Evolutionary conservation across 208 protist genomes (phyloP), one percentile per base, ranked within the genome.

Genomic region (Trypanosoma platydactyli): DNA sequence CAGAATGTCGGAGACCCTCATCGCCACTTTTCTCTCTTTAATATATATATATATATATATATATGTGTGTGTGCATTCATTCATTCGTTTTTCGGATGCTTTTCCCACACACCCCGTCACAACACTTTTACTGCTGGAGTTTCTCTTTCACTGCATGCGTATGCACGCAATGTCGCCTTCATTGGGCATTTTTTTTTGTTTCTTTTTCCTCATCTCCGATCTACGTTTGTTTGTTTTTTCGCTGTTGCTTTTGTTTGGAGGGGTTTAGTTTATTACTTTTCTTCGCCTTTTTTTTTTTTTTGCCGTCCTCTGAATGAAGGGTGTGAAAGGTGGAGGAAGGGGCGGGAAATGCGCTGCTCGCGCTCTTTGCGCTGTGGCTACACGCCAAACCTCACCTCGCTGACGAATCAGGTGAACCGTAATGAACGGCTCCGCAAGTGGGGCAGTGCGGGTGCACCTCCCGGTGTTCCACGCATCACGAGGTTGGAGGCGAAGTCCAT

Each of bases 391-490:
- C 71, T 94, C 13, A 93, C 91, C n/a, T 94, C 84, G 35, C 66
- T 92, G 41, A 93, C 86, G 1, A 94, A 92, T 64, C 78, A 86
- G 60, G 11, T 77, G 9, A 96, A 94, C 61, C 79, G 79, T 30
- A 82, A 87, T 49, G 86, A 94, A 38, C 49, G 85, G 24, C 71
- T 93, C 5, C 44, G 74, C 25, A 94, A 92, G 77, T 93, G 81
- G 56, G 86, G 84, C 40, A 87, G 75, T 54, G 81, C 51, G 0
- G 71, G 71, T 18, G 41, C 46, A 0, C 59, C 73, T 12, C 52
- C 68, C 4, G 91, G 91, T 13, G 63, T 96, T 24, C 88, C 88
- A 1, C 91, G 88, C 46, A 71, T 91, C n/a, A 45, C 78, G 6
- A 82, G 91, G 20, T 62, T 86, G 30, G 77, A 85, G 22, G 71